A percentile compares a stretch with the other conserved stretches of the same genome.
Evolutionary conservation across 1,139 yeast genomes (phyloP).

Genomic region (Suhomyces bribrorum): DNA sequence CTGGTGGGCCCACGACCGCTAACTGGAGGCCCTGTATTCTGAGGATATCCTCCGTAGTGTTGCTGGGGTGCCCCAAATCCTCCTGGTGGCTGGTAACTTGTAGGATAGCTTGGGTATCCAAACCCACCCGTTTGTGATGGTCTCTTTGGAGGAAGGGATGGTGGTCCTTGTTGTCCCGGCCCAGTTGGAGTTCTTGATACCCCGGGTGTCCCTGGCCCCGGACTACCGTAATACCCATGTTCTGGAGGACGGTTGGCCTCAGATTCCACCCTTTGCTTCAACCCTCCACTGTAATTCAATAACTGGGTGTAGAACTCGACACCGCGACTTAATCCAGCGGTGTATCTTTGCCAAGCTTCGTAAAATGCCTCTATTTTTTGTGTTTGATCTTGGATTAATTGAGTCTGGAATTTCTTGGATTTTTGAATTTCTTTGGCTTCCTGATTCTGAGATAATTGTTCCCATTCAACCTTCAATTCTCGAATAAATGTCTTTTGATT

Average conservation of each 20-base stretch:
- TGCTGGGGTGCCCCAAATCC: too few relatives aligned
- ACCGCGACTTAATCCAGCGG: conserved; percentile 63
- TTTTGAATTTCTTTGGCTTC: conserved; percentile 40
- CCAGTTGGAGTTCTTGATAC: not conserved
- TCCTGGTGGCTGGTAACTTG: too few relatives aligned
- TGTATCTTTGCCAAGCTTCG: conserved; percentile 60
- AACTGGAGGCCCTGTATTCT: too few relatives aligned
- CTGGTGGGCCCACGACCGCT: too few relatives aligned
- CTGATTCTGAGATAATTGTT: conserved; percentile 49
- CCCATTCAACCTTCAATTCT: conserved; percentile 61
- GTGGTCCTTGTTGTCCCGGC: conserved; percentile 6
- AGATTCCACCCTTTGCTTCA: conserved; percentile 28
- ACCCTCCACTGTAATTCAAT: conserved; percentile 41
- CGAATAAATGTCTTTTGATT: conserved; percentile 61
- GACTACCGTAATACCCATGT: not conserved
- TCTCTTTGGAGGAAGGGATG: conserved; percentile 12
- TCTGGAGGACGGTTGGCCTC: not conserved
- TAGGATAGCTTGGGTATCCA: conserved; percentile 1
- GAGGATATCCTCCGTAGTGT: not conserved
- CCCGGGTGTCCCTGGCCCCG: not conserved
- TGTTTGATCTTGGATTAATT: conserved; percentile 17
- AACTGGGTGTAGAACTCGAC: conserved; percentile 61
- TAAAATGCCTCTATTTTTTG: conserved; percentile 46
- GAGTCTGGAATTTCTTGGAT: conserved; percentile 33
- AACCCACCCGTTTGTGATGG: conserved; percentile 3